These are phyloP conservation scores for Aureobasidium sp. DNA, from an alignment of 2,329 filamentous ascomycete genomes.

Conservation along the genomic window DNA sequence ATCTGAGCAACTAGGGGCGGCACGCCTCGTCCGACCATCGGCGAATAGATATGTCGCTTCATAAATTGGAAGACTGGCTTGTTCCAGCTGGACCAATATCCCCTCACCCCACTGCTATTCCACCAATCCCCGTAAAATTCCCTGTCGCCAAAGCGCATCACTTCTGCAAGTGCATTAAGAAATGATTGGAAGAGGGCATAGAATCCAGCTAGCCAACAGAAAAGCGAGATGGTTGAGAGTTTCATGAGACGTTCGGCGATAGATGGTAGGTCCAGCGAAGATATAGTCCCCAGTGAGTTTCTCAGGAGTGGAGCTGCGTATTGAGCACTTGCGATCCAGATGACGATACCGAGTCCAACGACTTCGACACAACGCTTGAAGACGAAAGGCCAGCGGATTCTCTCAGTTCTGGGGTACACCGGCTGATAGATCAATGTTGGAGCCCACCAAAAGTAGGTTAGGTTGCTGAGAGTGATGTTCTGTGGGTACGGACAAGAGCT, in stretches of 20 bases:
- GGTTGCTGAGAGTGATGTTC: slow-evolving; percentile 81
- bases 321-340: slow-evolving; percentile 92
- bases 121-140: slow-evolving; percentile 98
- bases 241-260: slow-evolving; percentile 90
- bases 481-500: slow-evolving; percentile 73
- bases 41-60: slow-evolving; percentile 86
- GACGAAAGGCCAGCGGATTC: slow-evolving; percentile 82
- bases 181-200: slow-evolving; percentile 93
- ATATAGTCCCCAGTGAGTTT: slow-evolving; percentile 85
- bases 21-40: slow-evolving; percentile 77
- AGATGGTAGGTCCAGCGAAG: slow-evolving; percentile 66
- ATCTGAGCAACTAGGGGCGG: slow-evolving; percentile 61
- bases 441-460: slow-evolving; percentile 96
- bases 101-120: slow-evolving; percentile 79
- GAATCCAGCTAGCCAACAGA: slow-evolving; percentile 97
- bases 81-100: slow-evolving; percentile 96
- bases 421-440: slow-evolving; percentile 96
- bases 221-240: slow-evolving; percentile 84
- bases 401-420: slow-evolving; percentile 77
- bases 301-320: slow-evolving; percentile 84
- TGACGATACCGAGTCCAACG: slow-evolving; percentile 70
- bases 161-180: slow-evolving; percentile 82
- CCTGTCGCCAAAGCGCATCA: slow-evolving; percentile 83
- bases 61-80: slow-evolving; percentile 97
- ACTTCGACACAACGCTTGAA: slow-evolving; percentile 73